Percentiles rank a stretch among this genome's conserved stretches.
Evolutionary conservation across 1,284 basidiomycete genomes (phyloP).

Genomic region (Fomitopsis pinicola): DNA sequence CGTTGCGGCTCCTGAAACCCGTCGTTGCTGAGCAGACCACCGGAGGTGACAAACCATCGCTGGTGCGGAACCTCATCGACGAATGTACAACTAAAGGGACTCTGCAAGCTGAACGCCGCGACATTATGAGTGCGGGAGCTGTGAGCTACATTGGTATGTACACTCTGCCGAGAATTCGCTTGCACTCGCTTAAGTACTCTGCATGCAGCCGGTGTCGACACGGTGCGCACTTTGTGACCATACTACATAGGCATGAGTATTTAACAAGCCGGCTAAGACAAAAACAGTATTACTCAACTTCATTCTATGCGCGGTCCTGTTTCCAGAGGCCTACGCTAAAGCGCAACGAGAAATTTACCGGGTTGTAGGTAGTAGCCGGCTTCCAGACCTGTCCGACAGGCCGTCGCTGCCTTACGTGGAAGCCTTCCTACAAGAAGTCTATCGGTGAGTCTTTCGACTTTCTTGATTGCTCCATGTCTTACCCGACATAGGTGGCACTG

Average conservation of each 20-base stretch:
- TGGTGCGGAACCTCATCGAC: slow-evolving; percentile 19
- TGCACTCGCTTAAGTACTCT: too few species aligned
- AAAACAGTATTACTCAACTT: slow-evolving; percentile 21
- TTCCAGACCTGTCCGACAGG: slow-evolving; percentile 2
- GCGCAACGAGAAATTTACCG: slow-evolving; percentile 6
- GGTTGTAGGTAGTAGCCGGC: slow-evolving; percentile 1
- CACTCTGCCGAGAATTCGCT: neutral
- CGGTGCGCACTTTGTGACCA: slow-evolving; percentile 15
- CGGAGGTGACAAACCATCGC: slow-evolving; percentile 19
- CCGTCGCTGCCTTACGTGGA: slow-evolving; percentile 13
- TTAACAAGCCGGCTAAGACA: neutral
- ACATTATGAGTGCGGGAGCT: neutral
- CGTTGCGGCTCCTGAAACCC: too few species aligned
- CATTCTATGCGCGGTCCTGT: slow-evolving; percentile 41
- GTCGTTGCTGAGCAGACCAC: slow-evolving; percentile 6
- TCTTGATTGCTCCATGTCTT: neutral
- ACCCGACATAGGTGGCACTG: slow-evolving; percentile 16
- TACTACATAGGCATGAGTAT: neutral
- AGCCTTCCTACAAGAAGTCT: slow-evolving; percentile 24
- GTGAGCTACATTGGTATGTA: neutral
- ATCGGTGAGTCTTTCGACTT: slow-evolving; percentile 31
- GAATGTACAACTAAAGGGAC: slow-evolving; percentile 10
- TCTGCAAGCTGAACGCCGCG: slow-evolving; percentile 6
- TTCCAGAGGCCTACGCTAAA: neutral
- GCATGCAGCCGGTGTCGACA: slow-evolving; percentile 26